Conservation (phyloP, 2,329 filamentous ascomycete genomes). For the Rutstroemia sp. region DNA sequence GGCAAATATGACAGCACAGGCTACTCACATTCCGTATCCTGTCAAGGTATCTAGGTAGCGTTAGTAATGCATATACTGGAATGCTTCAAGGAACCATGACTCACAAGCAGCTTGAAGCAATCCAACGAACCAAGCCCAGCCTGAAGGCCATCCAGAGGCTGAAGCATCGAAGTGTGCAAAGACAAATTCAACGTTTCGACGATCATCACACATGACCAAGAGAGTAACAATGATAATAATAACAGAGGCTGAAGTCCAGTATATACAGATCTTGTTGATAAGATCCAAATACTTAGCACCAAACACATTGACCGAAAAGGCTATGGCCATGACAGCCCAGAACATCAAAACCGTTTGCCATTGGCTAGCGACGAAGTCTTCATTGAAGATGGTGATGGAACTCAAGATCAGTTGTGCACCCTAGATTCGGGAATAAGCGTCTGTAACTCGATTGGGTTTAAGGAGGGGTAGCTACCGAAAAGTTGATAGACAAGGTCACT, state of each 20-base stretch:
- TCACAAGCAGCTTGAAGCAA: conserved; percentile 50
- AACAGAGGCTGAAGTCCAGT: conserved; percentile 60
- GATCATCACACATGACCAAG: conserved; percentile 46
- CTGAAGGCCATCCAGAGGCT: conserved; percentile 56
- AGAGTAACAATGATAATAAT: conserved; percentile 60
- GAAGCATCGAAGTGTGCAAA: conserved; percentile 63
- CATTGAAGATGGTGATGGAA: conserved; percentile 63
- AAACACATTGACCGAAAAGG: conserved; percentile 58
- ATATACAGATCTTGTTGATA: conserved; percentile 67
- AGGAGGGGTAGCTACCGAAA: conserved; percentile 4
- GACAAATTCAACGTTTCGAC: conserved; percentile 54
- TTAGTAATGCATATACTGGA: neutral
- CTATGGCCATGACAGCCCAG: conserved; percentile 62
- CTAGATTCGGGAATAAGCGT: conserved; percentile 36
- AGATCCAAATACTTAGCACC: conserved; percentile 53
- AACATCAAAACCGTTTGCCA: conserved; percentile 68
- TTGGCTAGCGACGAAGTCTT: conserved; percentile 56
- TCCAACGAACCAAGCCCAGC: conserved; percentile 68
- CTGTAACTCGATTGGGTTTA: neutral
- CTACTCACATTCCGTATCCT: conserved; percentile 4
- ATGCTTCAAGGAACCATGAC: neutral
- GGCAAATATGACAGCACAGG: neutral
- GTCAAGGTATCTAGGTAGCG: conserved; percentile 38
- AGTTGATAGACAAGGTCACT: conserved; percentile 45
- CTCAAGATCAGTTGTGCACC: conserved; percentile 55